Evolutionary conservation across 352 stramenopile genomes (phyloP), one percentile per base, ranked within the genome.

Genomic region (Blastocystis hominis): DNA sequence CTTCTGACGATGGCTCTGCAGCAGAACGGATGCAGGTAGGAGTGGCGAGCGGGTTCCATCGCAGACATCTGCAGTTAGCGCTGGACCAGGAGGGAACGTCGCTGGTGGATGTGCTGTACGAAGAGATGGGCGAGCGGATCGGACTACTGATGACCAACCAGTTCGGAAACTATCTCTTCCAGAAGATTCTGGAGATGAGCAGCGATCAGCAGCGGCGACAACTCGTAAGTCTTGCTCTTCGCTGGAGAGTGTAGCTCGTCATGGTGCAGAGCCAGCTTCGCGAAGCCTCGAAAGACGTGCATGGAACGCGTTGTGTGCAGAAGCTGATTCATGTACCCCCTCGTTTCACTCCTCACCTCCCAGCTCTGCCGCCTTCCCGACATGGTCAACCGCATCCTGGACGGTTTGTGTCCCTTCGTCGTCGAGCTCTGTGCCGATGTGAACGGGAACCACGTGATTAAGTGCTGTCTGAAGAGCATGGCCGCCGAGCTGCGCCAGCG

Each of bases 371-470:
- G 94, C 88, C 70, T 94, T 88, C 47, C 17, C 9, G 86, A 90
- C 13, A 88, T 92, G 88, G 91, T 96, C 4, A 92, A 96, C 76
- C 90, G 97, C 40, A 94, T 99, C 64, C 95, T 97, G 2, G 91
- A 95, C 54, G 93, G 94, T 15, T 90, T 98, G 1, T 93, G 93
- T 76, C 94, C 96, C 38, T 93, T 96, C 70, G 94, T 95, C 0
- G 94, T 96, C 15, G 92, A 94, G 61, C 90, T 98, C 20, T 97
- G 94, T 90, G 97, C 97, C 89, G 95, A 98, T 89, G 97, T 94
- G 89, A 97, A 98, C 86, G 95, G 95, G 15, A 98, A 98, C 89
- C 95, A 98, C 89, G 96, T 98, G 86, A 97, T 99, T 87, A 95
- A 98, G 89, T 93, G 95, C 46, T 95, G 95, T 75, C 90, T 98